Conservation (phyloP, 306 rosid species). For the Hippophae gyantsensis region DNA sequence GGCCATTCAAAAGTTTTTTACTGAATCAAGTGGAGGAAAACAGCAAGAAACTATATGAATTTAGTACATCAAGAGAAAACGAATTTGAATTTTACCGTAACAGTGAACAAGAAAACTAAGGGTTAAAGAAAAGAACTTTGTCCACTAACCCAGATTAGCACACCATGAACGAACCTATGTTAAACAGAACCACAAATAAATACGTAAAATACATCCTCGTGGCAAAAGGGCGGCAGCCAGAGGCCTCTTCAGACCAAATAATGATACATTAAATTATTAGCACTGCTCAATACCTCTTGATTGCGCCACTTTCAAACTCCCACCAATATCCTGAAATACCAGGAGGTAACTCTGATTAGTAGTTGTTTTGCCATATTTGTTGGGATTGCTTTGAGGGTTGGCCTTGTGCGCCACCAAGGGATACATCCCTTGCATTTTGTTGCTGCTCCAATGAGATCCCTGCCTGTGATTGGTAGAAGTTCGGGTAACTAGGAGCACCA, state of each 20-base stretch:
- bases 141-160: constrained; percentile 66
- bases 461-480: constrained; percentile 73
- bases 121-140: background rate
- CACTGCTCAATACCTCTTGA: constrained; percentile 30
- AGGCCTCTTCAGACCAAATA: constrained; percentile 69
- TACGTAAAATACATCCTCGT: constrained; percentile 68
- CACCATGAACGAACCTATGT: constrained; percentile 51
- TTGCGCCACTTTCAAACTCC: constrained; percentile 54
- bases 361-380: constrained; percentile 93
- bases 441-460: constrained; percentile 81
- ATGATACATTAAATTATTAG: constrained; percentile 45
- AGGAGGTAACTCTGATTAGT: constrained; percentile 57
- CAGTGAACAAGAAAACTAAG: constrained; percentile 1
- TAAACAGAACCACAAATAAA: constrained; percentile 50
- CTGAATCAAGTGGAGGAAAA: no score
- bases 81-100: constrained; percentile 1
- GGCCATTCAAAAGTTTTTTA: no score
- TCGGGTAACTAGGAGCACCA: constrained; percentile 61
- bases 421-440: constrained; percentile 71
- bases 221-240: constrained; percentile 66
- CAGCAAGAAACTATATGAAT: no score
- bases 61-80: no score
- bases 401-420: constrained; percentile 66
- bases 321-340: constrained; percentile 54
- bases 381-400: constrained; percentile 90